phyloP scores from a whole-genome alignment of 768 basidiomycete genomes.

The Gymnopilus junonius region DNA sequence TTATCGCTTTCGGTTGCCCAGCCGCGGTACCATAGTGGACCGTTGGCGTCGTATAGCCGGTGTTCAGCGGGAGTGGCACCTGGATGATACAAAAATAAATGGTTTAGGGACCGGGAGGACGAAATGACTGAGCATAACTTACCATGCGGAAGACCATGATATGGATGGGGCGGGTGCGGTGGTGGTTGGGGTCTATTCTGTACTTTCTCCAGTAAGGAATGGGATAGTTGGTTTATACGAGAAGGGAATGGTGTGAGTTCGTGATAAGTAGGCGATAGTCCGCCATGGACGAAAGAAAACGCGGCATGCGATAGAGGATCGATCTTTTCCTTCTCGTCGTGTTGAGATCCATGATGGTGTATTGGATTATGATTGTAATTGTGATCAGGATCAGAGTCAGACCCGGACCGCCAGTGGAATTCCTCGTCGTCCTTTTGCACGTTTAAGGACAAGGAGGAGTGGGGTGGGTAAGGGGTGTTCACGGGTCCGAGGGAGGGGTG shows the following conservation, averaged over 20 bases:
- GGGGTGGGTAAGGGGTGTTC: constrained; percentile 62
- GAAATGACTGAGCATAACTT: too few species aligned
- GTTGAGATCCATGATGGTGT: too few species aligned
- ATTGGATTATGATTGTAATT: too few species aligned
- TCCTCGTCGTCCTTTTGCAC: constrained; percentile 34
- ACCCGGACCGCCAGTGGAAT: constrained; percentile 6
- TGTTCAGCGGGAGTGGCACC: constrained; percentile 69
- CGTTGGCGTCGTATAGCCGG: constrained; percentile 73
- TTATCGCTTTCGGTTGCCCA: constrained; percentile 82
- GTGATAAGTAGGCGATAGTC: constrained; percentile 77
- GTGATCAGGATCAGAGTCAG: neutral
- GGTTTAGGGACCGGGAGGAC: too few species aligned
- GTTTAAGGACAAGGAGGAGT: constrained; percentile 20
- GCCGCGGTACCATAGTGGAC: constrained; percentile 94
- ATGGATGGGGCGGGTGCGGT: constrained; percentile 82
- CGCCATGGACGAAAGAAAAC: constrained; percentile 93
- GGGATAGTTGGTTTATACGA: constrained; percentile 77
- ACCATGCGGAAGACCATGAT: constrained; percentile 68
- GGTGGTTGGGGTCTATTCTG: constrained; percentile 68
- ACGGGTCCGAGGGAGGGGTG: constrained; percentile 71
- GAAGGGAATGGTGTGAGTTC: constrained; percentile 83
- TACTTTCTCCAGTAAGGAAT: constrained; percentile 70
- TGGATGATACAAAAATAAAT: too few species aligned
- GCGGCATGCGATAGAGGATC: constrained; percentile 75
- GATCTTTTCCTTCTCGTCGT: too few species aligned